These are phyloP conservation scores for Eimeria mitis DNA, from an alignment of 169 alveolate genomes.

Conservation along the genomic window DNA sequence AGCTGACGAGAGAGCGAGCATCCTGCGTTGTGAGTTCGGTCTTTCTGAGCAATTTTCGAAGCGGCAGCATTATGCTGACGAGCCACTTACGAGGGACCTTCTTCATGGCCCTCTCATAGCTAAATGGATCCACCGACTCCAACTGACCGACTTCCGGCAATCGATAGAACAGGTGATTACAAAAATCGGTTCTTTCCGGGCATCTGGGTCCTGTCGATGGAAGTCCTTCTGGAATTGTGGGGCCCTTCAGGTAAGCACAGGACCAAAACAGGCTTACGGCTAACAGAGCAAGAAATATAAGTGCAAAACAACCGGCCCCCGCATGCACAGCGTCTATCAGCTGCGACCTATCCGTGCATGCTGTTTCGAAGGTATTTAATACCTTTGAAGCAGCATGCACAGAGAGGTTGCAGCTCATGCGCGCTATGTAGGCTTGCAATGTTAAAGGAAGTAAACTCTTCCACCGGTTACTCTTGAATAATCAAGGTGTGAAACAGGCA, in stretches of 20 bases:
- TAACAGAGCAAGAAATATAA: not conserved
- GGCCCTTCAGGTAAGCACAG: not conserved
- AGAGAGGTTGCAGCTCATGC: not conserved
- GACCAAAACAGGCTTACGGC: not conserved
- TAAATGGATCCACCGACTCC: not conserved
- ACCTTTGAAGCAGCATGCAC: not conserved
- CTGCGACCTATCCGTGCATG: not conserved
- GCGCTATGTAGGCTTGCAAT: too few relatives aligned
- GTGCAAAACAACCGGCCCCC: not conserved
- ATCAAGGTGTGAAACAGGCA: not conserved
- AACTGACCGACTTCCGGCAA: not conserved
- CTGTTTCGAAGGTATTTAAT: not conserved
- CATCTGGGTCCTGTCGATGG: not conserved
- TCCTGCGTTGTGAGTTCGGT: not conserved
- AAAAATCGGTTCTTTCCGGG: not conserved
- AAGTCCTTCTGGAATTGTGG: not conserved
- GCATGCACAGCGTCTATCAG: not conserved
- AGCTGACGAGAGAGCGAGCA: not conserved
- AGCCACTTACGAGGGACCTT: not conserved
- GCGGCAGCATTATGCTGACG: conserved; percentile 1
- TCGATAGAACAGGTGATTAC: not conserved
- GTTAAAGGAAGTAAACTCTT: not conserved
- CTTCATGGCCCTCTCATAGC: not conserved
- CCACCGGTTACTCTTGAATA: not conserved
- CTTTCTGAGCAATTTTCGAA: not conserved